phyloP scores from a whole-genome alignment of 2,329 filamentous ascomycete genomes.

The Fusarium sp. region DNA sequence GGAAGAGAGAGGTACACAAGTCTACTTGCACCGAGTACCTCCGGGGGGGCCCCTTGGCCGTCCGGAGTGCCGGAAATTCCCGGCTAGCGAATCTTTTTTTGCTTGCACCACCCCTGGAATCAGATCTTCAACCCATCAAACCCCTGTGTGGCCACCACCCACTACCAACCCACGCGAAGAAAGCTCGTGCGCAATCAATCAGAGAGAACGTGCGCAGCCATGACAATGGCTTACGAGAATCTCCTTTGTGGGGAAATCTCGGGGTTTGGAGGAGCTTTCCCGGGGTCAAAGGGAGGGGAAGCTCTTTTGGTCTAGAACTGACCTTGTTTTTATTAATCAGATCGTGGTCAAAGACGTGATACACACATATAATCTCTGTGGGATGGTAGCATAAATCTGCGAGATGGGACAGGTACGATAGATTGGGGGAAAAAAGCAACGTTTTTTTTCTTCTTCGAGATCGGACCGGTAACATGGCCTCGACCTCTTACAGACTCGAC shows the following conservation, averaged over 20 bases:
- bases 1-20: background rate
- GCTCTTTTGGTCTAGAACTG: conserved; percentile 8
- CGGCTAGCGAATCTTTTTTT: conserved; percentile 11
- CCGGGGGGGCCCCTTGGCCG: background rate
- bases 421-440: conserved; percentile 15
- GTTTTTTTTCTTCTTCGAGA: conserved; percentile 3
- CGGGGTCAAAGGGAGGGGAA: conserved; percentile 27
- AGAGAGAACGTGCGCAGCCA: background rate
- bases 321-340: background rate
- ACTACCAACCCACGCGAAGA: background rate
- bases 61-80: conserved; percentile 29
- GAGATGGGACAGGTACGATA: conserved; percentile 11
- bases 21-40: conserved; percentile 9
- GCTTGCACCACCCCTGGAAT: conserved; percentile 1
- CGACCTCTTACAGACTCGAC: background rate
- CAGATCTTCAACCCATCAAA: conserved; percentile 11
- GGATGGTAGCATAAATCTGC: conserved; percentile 2
- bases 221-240: conserved; percentile 4
- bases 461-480: background rate
- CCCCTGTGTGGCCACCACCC: conserved; percentile 17
- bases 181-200: conserved; percentile 8
- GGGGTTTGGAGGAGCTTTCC: conserved; percentile 26
- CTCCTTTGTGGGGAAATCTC: conserved; percentile 37
- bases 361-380: background rate
- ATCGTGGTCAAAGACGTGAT: background rate